A percentile compares a stretch with the other conserved stretches of the same genome.
Evolutionary conservation across 2,329 filamentous ascomycete genomes (phyloP).

Genomic region (Trichoderma koningii): DNA sequence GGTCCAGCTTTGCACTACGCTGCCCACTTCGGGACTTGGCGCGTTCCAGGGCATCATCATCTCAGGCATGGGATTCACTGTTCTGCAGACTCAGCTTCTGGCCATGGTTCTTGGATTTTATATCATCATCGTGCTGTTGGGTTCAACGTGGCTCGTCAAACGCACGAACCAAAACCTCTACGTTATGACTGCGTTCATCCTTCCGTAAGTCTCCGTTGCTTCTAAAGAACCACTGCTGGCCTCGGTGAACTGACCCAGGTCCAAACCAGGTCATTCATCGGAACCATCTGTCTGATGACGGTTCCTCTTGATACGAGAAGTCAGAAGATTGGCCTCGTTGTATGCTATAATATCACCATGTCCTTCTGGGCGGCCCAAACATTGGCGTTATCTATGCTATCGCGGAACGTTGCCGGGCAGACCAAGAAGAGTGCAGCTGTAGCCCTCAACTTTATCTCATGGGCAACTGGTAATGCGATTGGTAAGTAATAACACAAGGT

Average conservation of each 20-base stretch:
- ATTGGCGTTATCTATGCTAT: constrained; percentile 7
- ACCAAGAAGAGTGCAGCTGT: constrained; percentile 17
- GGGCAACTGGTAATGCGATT: constrained; percentile 15
- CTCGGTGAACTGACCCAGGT: neutral
- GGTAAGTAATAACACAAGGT: neutral
- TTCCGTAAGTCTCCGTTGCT: constrained; percentile 3
- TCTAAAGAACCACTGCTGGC: no score
- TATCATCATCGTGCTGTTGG: constrained; percentile 14
- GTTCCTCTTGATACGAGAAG: constrained; percentile 3
- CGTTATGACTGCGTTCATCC: constrained; percentile 8
- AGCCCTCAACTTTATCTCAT: constrained; percentile 14
- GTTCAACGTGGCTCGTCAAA: constrained; percentile 9
- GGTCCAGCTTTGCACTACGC: constrained; percentile 11
- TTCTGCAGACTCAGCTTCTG: constrained; percentile 12
- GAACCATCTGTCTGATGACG: constrained; percentile 19
- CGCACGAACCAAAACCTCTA: constrained; percentile 13
- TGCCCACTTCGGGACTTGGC: constrained; percentile 18
- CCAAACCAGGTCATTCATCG: constrained; percentile 8
- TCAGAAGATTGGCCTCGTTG: constrained; percentile 19
- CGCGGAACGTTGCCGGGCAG: constrained; percentile 17
- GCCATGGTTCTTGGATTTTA: constrained; percentile 20
- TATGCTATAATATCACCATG: constrained; percentile 21
- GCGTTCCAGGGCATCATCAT: constrained; percentile 21
- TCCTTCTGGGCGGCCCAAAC: constrained; percentile 21
- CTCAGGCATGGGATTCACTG: constrained; percentile 13